A percentile compares a stretch with the other conserved stretches of the same genome.
These are phyloP conservation scores for Colletotrichum endophyticum DNA, from an alignment of 2,329 filamentous ascomycete species.

Conservation along the genomic window DNA sequence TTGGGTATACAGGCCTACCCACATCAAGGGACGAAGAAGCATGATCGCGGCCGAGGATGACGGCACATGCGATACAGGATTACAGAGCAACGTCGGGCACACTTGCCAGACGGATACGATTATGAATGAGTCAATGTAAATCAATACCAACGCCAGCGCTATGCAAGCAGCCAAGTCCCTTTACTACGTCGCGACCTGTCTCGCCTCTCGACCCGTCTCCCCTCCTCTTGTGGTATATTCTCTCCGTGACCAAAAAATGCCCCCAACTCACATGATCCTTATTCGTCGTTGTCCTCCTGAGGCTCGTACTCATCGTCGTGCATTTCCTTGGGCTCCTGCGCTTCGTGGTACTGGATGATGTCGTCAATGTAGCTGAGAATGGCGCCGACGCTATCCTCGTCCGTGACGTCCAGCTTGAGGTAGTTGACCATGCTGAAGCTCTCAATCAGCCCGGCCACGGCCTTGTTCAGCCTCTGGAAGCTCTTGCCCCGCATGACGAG, in stretches of 20 bases:
- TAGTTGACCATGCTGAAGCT: slow-evolving; percentile 99
- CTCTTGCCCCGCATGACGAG: slow-evolving; percentile 81
- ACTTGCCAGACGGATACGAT: not conserved
- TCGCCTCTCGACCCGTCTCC: not conserved
- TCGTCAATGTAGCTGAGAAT: slow-evolving; percentile 94
- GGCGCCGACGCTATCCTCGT: slow-evolving; percentile 87
- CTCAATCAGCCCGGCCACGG: slow-evolving; percentile 90
- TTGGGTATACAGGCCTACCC: not conserved
- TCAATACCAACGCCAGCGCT: slow-evolving; percentile 45
- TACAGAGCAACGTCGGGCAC: not conserved
- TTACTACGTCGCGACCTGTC: not conserved
- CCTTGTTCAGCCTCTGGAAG: slow-evolving; percentile 83
- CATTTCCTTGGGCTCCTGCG: slow-evolving; percentile 88
- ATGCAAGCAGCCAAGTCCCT: slow-evolving; percentile 33
- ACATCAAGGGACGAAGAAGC: not conserved
- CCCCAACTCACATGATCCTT: not conserved
- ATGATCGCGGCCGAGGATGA: not conserved
- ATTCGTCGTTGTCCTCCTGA: slow-evolving; percentile 22
- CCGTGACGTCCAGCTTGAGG: slow-evolving; percentile 84
- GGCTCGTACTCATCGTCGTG: slow-evolving; percentile 57
- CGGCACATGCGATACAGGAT: not conserved
- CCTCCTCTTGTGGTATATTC: not conserved
- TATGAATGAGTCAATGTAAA: slow-evolving; percentile 12
- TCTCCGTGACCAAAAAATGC: not conserved
- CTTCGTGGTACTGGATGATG: slow-evolving; percentile 90